Base-by-base conservation (phyloP, 306 rosid genomes). In the Gastrolobium villosum region DNA sequence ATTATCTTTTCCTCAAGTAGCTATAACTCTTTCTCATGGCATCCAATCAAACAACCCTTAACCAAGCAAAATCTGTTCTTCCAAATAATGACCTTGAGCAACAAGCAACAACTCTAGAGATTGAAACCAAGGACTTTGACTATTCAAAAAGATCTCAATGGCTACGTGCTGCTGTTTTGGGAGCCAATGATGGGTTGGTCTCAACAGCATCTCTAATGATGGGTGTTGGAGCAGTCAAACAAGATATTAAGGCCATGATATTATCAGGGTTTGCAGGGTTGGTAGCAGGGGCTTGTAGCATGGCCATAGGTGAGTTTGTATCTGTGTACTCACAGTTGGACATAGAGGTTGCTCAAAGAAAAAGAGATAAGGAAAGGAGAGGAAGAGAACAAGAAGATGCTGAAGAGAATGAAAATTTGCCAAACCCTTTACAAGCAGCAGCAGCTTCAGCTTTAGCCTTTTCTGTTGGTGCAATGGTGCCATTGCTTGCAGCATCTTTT, bases 281-380 rank as follows among this genome's bases (percentile, higher is more conserved):
- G 1, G 93, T 95, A 0, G 99, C 97, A 0, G 99, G 99, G 0
- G 98, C 98, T 0, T 95, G 94, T 6, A 95, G 99, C 75, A 95
- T 95, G 99, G 99, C 99, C 7, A 95, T 95, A 3, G 98, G 99
- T 0, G 99, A 95, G 83, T 95, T 89, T 45, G 99, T 95, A 26
- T 95, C 99, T 1, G 99, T 95, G 2, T 90, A 93, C 75, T 93
- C 99, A 0, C 99, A 95, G 46, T 43, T 90, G 54, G 99, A 95
- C 77, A 89, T 88, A 5, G 99, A 89, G 75, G 28, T 95, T 41
- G 91, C 98, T 4, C 99, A 95, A 37, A 77, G 84, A 71, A 83
- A 83, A 41, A 87, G 99, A 77, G 87, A 89, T 3, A 84, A 77
- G n/a, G 73, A 82, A 59, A 81, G 82, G 6, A 54, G 52, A 15